These are phyloP conservation scores for Eragrostis curvula DNA, from an alignment of 176 grass and related monocot species.

Conservation along the genomic window DNA sequence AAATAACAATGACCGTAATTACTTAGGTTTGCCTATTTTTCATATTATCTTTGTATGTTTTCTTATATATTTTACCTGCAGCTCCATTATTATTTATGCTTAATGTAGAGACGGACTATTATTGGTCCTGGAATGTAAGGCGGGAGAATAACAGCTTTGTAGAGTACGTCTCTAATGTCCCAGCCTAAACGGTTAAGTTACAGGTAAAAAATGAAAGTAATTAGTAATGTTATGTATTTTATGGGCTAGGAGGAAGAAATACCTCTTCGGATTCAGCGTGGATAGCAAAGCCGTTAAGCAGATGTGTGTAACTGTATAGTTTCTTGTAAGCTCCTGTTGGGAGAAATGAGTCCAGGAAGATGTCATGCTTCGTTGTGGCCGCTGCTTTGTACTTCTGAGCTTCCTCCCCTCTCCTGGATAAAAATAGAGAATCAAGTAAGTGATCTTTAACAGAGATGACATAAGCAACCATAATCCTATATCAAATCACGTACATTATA, in stretches of 20 bases:
- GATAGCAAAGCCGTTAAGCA: conserved; percentile 92
- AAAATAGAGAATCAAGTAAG: background rate
- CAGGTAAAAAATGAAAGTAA: background rate
- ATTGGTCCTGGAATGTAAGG: background rate
- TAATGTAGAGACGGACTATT: background rate
- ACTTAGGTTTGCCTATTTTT: background rate
- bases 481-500: conserved; percentile 53
- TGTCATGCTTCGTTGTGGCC: conserved; percentile 67
- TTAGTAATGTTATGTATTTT: background rate
- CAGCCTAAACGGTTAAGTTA: conserved; percentile 3
- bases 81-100: background rate
- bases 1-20: background rate
- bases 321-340: conserved; percentile 78
- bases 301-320: conserved; percentile 85
- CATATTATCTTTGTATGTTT: background rate
- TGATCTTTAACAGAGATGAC: conserved; percentile 1
- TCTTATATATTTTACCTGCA: background rate
- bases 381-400: conserved; percentile 71
- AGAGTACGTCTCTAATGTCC: background rate
- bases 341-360: conserved; percentile 83
- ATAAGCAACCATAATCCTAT: conserved; percentile 14
- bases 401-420: conserved; percentile 70
- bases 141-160: background rate
- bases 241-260: conserved; percentile 9
- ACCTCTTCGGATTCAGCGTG: conserved; percentile 77